Base-by-base conservation (phyloP, 352 stramenopile genomes). In the Phytophthora brassicae region DNA sequence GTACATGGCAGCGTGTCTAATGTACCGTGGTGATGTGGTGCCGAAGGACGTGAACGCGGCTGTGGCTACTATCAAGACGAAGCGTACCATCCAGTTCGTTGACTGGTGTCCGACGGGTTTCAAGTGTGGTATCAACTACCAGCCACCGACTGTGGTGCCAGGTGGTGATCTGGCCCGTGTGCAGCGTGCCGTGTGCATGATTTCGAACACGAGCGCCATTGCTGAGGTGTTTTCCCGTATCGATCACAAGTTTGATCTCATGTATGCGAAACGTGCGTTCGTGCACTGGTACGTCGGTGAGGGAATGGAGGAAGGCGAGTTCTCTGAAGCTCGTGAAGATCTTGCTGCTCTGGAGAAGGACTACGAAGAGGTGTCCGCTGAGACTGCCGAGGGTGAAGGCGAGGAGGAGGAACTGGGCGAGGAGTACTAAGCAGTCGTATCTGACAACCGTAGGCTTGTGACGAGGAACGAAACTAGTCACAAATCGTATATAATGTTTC, bases 241-340 rank as follows among this genome's bases (percentile, higher is more conserved):
- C 44, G 52, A 68, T 42, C 57, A 68, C 57, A 72, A 68, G 58
- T 72, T 67, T 39, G 64, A 72, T 16, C 35, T 72, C 19, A 72
- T 72, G 57, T 67, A 72, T 31, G 64, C 58, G 33, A 72, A 67
- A 54, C 58, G 97, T 81, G 97, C 97, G 50, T 99, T 99, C 73
- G 96, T 99, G 53, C 97, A 99, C 86, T 99, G 97, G 97, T 99
- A 99, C 68, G 97, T 99, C 24, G 97, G 97, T 68, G 97, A 99
- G 75, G 97, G 97, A 73, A 99, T 99, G 97, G 98, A 99, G 77
- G 97, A 99, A 81, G 97, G 97, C 58, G 97, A 99, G 79, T 99
- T 99, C 78, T 98, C 95, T 61, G 97, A 99, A 72, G 98, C 97
- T 49, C 95, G 97, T 81, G 97, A 99, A 81, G 97, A 99, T 86